Conservation (phyloP, 768 basidiomycete species). For the Tricholoma saponaceum region DNA sequence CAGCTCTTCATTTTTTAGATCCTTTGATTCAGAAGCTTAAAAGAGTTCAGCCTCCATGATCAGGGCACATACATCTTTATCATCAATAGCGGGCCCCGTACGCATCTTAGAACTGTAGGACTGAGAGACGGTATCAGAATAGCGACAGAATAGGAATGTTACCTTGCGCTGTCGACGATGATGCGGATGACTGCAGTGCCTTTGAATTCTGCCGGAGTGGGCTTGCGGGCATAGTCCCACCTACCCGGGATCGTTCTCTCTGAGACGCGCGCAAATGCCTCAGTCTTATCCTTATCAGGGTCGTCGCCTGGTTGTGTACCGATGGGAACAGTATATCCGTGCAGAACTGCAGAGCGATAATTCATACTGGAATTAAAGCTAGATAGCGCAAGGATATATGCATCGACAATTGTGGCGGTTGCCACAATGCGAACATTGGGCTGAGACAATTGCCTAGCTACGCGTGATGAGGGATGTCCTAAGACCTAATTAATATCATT, state of each 20-base stretch:
- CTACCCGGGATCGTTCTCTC: neutral
- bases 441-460: neutral
- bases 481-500: neutral
- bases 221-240: neutral
- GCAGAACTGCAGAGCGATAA: neutral
- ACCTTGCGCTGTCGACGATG: neutral
- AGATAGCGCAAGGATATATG: neutral
- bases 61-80: neutral
- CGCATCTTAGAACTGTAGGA: neutral
- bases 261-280: neutral
- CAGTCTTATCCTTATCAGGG: neutral
- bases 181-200: neutral
- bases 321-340: neutral
- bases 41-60: neutral
- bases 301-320: neutral
- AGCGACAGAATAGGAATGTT: neutral
- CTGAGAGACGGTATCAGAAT: neutral
- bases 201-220: neutral
- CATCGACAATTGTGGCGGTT: neutral
- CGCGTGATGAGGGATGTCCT: neutral
- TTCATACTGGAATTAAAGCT: neutral
- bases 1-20: neutral
- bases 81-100: neutral
- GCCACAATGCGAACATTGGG: neutral
- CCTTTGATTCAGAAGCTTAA: neutral